A percentile compares a stretch with the other conserved stretches of the same genome.
phyloP scores from a whole-genome alignment of 495 filamentous ascomycete genomes.

The Xylaria grammica region DNA sequence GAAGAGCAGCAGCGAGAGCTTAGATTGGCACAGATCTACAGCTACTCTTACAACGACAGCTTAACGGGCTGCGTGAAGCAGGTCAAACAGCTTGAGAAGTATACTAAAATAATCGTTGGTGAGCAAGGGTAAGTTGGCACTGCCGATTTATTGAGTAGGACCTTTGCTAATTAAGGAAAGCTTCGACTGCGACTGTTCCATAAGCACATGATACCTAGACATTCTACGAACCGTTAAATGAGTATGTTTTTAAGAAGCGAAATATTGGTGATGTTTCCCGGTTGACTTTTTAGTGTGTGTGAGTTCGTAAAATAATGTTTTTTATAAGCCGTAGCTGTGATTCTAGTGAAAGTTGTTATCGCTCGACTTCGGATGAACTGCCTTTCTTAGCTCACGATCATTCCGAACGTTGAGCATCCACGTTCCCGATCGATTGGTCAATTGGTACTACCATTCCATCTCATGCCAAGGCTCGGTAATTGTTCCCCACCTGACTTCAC shows the following conservation, averaged over 20 bases:
- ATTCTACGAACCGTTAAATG: neutral
- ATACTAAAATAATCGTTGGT: constrained; percentile 59
- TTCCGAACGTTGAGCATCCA: constrained; percentile 15
- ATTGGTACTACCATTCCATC: constrained; percentile 9
- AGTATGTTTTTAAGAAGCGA: neutral
- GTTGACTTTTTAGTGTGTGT: neutral
- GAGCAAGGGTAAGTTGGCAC: constrained; percentile 50
- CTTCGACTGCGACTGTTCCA: constrained; percentile 26
- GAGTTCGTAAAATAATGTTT: neutral
- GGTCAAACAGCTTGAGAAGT: constrained; percentile 55
- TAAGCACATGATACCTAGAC: neutral
- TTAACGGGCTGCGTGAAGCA: constrained; percentile 63
- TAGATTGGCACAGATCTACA: constrained; percentile 42
- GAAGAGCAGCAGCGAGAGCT: constrained; percentile 30
- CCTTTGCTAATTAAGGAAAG: constrained; percentile 20
- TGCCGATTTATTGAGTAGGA: neutral
- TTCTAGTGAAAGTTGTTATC: neutral
- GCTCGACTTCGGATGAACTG: neutral
- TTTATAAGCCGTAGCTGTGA: neutral
- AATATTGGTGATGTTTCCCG: neutral
- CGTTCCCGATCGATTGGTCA: constrained; percentile 34
- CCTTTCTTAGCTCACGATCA: neutral
- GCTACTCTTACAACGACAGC: constrained; percentile 51
- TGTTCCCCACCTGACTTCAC: constrained; percentile 2
- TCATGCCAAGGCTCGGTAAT: constrained; percentile 11